Percentiles rank a stretch among this genome's conserved stretches.
These are phyloP conservation scores for Raddia distichophylla DNA, from an alignment of 176 grass and related monocot species.

Conservation along the genomic window DNA sequence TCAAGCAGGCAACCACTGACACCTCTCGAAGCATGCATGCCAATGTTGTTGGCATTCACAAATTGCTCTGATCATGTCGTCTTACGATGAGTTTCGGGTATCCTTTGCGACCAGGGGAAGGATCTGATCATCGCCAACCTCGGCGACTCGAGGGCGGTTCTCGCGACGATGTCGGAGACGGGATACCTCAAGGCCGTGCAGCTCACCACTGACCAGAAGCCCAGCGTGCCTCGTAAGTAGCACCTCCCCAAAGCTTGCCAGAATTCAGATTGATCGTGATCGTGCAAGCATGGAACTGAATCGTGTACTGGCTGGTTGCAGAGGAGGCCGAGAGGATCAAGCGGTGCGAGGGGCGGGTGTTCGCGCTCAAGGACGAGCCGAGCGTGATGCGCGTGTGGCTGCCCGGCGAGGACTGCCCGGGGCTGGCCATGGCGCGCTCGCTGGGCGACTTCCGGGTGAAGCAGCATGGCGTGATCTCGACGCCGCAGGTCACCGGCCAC, in stretches of 20 bases:
- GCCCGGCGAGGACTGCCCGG: slow-evolving; percentile 64
- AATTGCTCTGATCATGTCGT: slow-evolving; percentile 1
- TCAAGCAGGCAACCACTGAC: slow-evolving; percentile 69
- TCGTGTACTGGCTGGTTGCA: slow-evolving; percentile 14
- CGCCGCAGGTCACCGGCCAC: slow-evolving; percentile 64
- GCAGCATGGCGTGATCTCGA: slow-evolving; percentile 67
- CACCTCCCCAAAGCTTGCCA: no score
- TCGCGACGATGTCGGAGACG: slow-evolving; percentile 61
- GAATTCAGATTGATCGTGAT: no score
- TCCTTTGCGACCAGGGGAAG: slow-evolving; percentile 39
- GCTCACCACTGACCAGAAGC: slow-evolving; percentile 87
- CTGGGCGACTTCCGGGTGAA: slow-evolving; percentile 80
- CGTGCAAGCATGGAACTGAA: no score
- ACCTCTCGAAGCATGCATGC: background rate
- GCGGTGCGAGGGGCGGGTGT: slow-evolving; percentile 66
- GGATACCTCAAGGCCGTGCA: slow-evolving; percentile 68
- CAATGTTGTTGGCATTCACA: background rate
- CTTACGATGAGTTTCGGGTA: background rate
- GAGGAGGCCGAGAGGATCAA: slow-evolving; percentile 88
- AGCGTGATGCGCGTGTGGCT: slow-evolving; percentile 74
- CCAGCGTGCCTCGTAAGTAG: slow-evolving; percentile 49
- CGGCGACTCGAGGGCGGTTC: slow-evolving; percentile 85
- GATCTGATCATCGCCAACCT: slow-evolving; percentile 91
- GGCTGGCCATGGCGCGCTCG: slow-evolving; percentile 84
- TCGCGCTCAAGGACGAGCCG: slow-evolving; percentile 72